Evolutionary conservation across 2,329 filamentous ascomycete species (phyloP), one percentile per base, ranked within the genome.

Genomic region (Sclerotinia minor): DNA sequence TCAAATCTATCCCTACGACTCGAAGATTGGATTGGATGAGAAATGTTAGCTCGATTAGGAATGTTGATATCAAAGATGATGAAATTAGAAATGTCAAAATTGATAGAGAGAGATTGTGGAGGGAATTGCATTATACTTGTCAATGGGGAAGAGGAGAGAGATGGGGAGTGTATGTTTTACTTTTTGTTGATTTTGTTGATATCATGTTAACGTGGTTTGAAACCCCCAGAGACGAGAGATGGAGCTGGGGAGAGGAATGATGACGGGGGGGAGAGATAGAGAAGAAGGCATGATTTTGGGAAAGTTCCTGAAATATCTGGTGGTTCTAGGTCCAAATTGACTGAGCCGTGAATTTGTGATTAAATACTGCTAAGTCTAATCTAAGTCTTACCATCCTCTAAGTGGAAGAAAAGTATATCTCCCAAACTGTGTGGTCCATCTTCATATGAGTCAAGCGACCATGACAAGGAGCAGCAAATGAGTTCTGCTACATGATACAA

Each of bases 131-230:
- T 76, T 76, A 85, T 68, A 89, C 87, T 2, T 89, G 86, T 75
- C 81, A 87, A 78, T 91, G 87, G 84, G 89, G 89, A 0, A 83
- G 80, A 55, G 89, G 88, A 0, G 83, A 89, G 71, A 79, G 82
- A 78, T 92, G 88, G 87, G 89, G 89, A 78, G 81, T 84, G 88
- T 88, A 81, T 79, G 85, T 81, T 45, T 45, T 61, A 21, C 8
- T 38, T 50, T 26, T 68, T 44, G 2, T 57, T 65, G 35, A 17
- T 5, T 60, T 61, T 57, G 57, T 17, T 29, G 26, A 11, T 29
- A 9, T 15, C 8, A 13, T 41, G 29, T n/a, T 29, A 9, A 32
- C 29, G 32, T 17, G 3, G 6, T 24, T 19, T 29, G 49, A 21
- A 11, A 21, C 15, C 1, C 21, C 6, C 6, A 24, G 11, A 7